Evolutionary conservation across 2,329 filamentous ascomycete genomes (phyloP).

Genomic region (Xylaria sp.): DNA sequence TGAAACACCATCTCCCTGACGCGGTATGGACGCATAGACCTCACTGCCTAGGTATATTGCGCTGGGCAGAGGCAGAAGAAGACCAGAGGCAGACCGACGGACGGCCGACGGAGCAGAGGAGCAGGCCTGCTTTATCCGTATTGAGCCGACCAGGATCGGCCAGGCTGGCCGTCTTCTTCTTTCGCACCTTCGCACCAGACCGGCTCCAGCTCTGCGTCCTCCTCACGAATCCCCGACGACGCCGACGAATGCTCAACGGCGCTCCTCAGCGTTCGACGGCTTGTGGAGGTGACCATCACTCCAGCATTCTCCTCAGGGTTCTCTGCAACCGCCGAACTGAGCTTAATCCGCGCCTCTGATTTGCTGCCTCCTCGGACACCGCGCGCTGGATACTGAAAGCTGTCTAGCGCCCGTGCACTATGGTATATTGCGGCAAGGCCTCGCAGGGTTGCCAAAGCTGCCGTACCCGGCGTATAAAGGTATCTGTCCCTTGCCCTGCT

Average conservation of each 20-base stretch:
- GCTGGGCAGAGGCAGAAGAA: background rate
- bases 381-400: slow-evolving; percentile 25
- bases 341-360: slow-evolving; percentile 25
- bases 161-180: background rate
- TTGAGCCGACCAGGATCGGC: background rate
- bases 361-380: slow-evolving; percentile 32
- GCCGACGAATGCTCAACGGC: slow-evolving; percentile 28
- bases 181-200: slow-evolving; percentile 33
- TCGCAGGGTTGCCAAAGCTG: slow-evolving; percentile 61
- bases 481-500: slow-evolving; percentile 40
- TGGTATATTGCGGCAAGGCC: slow-evolving; percentile 64
- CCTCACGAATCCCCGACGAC: slow-evolving; percentile 36
- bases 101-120: background rate
- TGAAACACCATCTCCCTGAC: background rate
- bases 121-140: background rate
- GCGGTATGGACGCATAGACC: background rate
- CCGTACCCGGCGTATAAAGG: slow-evolving; percentile 61
- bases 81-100: no score
- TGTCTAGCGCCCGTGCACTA: slow-evolving; percentile 40
- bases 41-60: background rate
- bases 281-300: slow-evolving; percentile 33
- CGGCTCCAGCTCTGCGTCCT: slow-evolving; percentile 25
- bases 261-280: slow-evolving; percentile 31
- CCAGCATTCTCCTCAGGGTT: slow-evolving; percentile 31
- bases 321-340: slow-evolving; percentile 11